phyloP scores from a whole-genome alignment of 2,329 filamentous ascomycete species.

The Fusarium albidum region DNA sequence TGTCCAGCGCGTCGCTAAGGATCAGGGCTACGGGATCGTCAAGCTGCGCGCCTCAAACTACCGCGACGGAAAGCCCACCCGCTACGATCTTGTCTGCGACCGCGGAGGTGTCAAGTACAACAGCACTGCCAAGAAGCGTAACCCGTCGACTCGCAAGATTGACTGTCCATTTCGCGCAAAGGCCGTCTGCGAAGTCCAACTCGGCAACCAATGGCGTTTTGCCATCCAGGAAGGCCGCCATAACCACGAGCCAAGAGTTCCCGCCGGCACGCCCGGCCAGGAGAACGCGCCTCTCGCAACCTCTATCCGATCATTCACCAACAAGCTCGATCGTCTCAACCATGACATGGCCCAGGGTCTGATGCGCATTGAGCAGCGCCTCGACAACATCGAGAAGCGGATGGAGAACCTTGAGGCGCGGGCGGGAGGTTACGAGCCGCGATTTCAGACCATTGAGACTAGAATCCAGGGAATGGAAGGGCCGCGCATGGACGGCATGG shows the following conservation, averaged over 20 bases:
- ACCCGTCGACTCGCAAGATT: constrained; percentile 69
- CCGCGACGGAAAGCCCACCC: constrained; percentile 68
- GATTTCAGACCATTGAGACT: constrained; percentile 54
- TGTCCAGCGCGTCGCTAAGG: constrained; percentile 67
- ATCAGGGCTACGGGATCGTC: constrained; percentile 69
- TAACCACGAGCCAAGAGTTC: constrained; percentile 67
- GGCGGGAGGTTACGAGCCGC: constrained; percentile 52
- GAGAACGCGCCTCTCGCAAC: constrained; percentile 67
- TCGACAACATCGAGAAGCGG: constrained; percentile 63
- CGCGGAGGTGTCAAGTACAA: constrained; percentile 71
- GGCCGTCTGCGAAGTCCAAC: constrained; percentile 69
- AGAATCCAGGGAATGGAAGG: constrained; percentile 53
- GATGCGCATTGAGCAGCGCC: constrained; percentile 57
- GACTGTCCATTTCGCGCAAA: constrained; percentile 71
- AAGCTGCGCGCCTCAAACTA: constrained; percentile 71
- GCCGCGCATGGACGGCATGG: constrained; percentile 52
- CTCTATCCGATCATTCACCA: constrained; percentile 64
- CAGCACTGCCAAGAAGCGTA: constrained; percentile 71
- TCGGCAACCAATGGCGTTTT: constrained; percentile 71
- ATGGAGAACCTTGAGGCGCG: constrained; percentile 61
- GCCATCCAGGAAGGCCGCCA: constrained; percentile 67
- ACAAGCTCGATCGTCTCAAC: constrained; percentile 66
- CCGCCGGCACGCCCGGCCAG: constrained; percentile 61
- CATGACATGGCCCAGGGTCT: constrained; percentile 65
- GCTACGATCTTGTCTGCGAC: constrained; percentile 70